phyloP scores from a whole-genome alignment of 2,329 filamentous ascomycete species.

The Colletotrichum graminicola region DNA sequence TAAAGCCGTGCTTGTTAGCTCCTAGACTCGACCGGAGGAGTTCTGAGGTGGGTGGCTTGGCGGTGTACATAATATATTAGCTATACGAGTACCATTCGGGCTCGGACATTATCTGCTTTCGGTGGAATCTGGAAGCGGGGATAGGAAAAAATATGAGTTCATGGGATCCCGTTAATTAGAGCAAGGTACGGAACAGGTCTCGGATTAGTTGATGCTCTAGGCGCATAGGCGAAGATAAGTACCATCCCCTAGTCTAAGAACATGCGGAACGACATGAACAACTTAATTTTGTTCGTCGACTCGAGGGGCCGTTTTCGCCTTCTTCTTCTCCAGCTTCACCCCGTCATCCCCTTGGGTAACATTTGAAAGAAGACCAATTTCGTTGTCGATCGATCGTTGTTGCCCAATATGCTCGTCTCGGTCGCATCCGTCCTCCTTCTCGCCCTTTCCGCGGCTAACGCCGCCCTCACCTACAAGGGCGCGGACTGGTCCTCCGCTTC shows the following conservation, averaged over 20 bases:
- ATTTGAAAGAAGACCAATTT: not conserved
- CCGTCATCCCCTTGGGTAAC: not conserved
- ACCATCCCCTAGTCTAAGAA: not conserved
- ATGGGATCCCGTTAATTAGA: constrained; percentile 37
- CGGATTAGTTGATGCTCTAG: constrained; percentile 1
- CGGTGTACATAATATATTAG: not conserved
- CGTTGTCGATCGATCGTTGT: constrained; percentile 2
- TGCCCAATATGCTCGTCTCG: constrained; percentile 37
- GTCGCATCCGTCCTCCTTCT: constrained; percentile 37
- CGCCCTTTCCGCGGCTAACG: constrained; percentile 46
- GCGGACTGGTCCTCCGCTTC: constrained; percentile 78
- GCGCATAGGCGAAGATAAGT: not conserved
- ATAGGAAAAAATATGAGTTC: constrained; percentile 10
- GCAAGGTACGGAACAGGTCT: constrained; percentile 17
- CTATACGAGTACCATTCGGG: constrained; percentile 1
- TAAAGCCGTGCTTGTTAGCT: constrained; percentile 26
- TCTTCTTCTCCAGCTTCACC: not conserved
- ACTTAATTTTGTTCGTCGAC: not conserved
- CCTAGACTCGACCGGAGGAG: constrained; percentile 3
- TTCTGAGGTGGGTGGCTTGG: not conserved
- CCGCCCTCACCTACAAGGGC: constrained; percentile 72
- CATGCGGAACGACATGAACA: not conserved
- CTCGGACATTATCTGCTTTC: constrained; percentile 4
- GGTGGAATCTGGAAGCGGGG: constrained; percentile 21
- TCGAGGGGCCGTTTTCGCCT: not conserved